These are phyloP conservation scores for Fremontodendron californicum DNA, from an alignment of 345 rosid species.

Conservation along the genomic window DNA sequence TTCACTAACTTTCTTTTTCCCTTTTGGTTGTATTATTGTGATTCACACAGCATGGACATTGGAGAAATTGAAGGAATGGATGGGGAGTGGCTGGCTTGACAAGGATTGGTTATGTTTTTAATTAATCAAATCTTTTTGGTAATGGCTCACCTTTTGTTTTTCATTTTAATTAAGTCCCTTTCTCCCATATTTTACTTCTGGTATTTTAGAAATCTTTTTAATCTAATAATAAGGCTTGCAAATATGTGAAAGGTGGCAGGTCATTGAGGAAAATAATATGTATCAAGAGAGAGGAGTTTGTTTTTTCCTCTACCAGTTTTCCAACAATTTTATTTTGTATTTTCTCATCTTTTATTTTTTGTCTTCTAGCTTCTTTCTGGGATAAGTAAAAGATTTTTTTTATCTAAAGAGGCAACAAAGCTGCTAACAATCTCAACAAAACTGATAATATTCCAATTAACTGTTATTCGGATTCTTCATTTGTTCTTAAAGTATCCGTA, in stretches of 20 bases:
- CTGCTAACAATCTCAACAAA: too few relatives aligned
- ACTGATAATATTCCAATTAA: too few relatives aligned
- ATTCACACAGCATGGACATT: conserved; percentile 72
- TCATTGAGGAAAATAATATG: conserved; percentile 33
- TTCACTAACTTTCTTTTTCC: background rate
- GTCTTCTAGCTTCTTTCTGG: too few relatives aligned
- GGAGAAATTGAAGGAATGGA: conserved; percentile 89
- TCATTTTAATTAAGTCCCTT: conserved; percentile 14
- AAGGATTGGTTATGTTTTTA: conserved; percentile 59
- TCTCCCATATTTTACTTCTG: conserved; percentile 11
- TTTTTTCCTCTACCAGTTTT: background rate
- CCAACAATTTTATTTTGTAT: background rate
- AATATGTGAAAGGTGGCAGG: conserved; percentile 28
- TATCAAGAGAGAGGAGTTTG: conserved; percentile 3
- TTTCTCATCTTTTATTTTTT: background rate
- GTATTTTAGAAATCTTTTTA: conserved; percentile 7
- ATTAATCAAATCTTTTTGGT: conserved; percentile 62
- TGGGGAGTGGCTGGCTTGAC: conserved; percentile 85
- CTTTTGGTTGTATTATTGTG: background rate
- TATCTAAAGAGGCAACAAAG: too few relatives aligned
- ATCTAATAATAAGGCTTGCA: conserved; percentile 44
- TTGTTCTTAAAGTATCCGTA: too few relatives aligned
- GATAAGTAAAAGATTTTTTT: too few relatives aligned
- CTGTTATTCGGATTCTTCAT: too few relatives aligned
- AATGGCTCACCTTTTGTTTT: background rate